Evolutionary conservation across 305 asterid genomes (phyloP).

Genomic region (Plantago coronopus): DNA sequence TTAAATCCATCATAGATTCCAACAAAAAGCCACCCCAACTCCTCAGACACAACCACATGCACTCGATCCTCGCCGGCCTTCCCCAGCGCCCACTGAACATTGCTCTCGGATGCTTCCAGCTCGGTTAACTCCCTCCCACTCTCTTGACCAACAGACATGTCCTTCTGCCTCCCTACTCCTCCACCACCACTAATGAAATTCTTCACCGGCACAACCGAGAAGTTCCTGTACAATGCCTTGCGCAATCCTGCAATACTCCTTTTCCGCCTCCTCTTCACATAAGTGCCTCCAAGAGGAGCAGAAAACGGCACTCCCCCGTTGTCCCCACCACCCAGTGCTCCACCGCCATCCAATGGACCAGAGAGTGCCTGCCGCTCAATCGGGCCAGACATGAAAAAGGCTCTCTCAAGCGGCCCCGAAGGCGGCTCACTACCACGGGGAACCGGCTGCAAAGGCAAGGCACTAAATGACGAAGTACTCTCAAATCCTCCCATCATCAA

Average conservation of each 20-base stretch:
- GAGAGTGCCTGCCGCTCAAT: constrained; percentile 90
- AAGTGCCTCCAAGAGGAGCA: constrained; percentile 77
- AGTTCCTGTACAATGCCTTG: constrained; percentile 68
- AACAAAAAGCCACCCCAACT: constrained; percentile 94
- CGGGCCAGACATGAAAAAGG: constrained; percentile 97
- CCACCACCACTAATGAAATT: constrained; percentile 52
- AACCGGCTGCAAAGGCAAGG: constrained; percentile 84
- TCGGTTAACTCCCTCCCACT: constrained; percentile 45
- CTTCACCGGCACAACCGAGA: constrained; percentile 84
- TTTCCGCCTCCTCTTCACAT: constrained; percentile 66
- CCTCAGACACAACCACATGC: constrained; percentile 95
- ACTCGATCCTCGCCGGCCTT: constrained; percentile 99
- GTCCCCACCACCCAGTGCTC: constrained; percentile 31
- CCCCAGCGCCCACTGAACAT: constrained; percentile 92
- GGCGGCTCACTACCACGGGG: constrained; percentile 74
- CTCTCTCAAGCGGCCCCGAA: constrained; percentile 73
- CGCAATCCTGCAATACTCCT: constrained; percentile 69
- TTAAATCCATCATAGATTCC: constrained; percentile 97
- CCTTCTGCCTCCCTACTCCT: constrained; percentile 46
- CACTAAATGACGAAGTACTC: constrained; percentile 84
- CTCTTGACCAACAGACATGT: constrained; percentile 32
- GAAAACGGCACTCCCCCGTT: constrained; percentile 74
- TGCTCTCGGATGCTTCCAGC: constrained; percentile 43
- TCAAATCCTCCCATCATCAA: constrained; percentile 52
- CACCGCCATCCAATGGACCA: constrained; percentile 62